A percentile compares a stretch with the other conserved stretches of the same genome.
These are phyloP conservation scores for Mortierella sp. DNA, from an alignment of 371 early-diverging fungal species.

Conservation along the genomic window DNA sequence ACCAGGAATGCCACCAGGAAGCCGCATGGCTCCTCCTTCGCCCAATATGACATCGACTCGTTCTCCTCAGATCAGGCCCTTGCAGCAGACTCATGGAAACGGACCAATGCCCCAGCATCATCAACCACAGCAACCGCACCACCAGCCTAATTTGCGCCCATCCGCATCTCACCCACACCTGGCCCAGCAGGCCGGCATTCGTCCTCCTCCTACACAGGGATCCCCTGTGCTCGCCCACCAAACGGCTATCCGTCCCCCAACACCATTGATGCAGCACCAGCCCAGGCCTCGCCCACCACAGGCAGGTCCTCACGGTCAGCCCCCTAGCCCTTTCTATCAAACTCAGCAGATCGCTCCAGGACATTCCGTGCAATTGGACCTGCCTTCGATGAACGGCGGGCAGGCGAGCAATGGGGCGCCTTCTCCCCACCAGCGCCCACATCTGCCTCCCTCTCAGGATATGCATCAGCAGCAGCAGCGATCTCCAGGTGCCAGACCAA, in stretches of 20 bases:
- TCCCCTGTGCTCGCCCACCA: conserved; percentile 40
- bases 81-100: conserved; percentile 24
- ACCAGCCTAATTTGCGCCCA: conserved; percentile 31
- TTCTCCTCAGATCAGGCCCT: conserved; percentile 46
- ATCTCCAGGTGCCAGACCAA: conserved; percentile 46
- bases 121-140: conserved; percentile 28
- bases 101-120: conserved; percentile 17
- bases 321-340: neutral
- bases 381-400: conserved; percentile 6
- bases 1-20: conserved; percentile 23
- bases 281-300: conserved; percentile 44
- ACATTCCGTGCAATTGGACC: conserved; percentile 34
- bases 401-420: neutral
- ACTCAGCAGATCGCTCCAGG: conserved; percentile 18
- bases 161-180: conserved; percentile 42
- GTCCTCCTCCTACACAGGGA: conserved; percentile 30
- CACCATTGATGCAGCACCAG: conserved; percentile 32
- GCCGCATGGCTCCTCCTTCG: conserved; percentile 39
- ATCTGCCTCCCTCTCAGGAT: conserved; percentile 4
- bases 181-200: conserved; percentile 25
- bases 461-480: conserved; percentile 28
- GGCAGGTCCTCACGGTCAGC: conserved; percentile 30
- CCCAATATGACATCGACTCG: conserved; percentile 19
- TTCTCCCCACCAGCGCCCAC: conserved; percentile 8
- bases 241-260: conserved; percentile 29